A percentile compares a stretch with the other conserved stretches of the same genome.
These are phyloP conservation scores for Bipolaris gigantea DNA, from an alignment of 2,329 filamentous ascomycete genomes.

Conservation along the genomic window DNA sequence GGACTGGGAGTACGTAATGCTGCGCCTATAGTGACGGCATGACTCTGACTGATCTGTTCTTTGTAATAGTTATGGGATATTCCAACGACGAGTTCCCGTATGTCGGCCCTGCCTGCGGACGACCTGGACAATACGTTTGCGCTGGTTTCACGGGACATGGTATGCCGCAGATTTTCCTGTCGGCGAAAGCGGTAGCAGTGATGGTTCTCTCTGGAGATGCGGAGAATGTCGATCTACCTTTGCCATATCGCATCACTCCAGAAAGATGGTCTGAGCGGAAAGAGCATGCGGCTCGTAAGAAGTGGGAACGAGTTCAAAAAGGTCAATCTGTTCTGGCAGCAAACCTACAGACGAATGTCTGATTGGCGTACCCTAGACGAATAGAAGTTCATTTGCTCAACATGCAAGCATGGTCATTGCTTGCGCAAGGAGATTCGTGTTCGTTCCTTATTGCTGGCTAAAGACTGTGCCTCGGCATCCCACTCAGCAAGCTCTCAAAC, in stretches of 20 bases:
- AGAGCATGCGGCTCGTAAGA: constrained; percentile 7
- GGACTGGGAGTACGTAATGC: constrained; percentile 29
- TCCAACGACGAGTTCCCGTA: constrained; percentile 19
- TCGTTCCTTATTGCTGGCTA: background rate
- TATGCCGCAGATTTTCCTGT: constrained; percentile 31
- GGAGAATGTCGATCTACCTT: constrained; percentile 9
- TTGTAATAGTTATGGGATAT: constrained; percentile 14
- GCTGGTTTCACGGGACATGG: constrained; percentile 26
- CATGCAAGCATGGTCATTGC: background rate
- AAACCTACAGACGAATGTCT: background rate
- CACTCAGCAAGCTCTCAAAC: constrained; percentile 8
- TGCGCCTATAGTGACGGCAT: too few relatives aligned
- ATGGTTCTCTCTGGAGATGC: constrained; percentile 12
- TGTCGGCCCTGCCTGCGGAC: constrained; percentile 12
- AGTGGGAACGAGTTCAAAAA: constrained; percentile 4
- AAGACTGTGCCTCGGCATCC: background rate
- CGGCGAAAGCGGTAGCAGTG: constrained; percentile 45
- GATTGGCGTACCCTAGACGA: background rate
- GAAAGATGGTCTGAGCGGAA: constrained; percentile 10
- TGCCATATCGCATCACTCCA: constrained; percentile 10
- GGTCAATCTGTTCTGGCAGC: background rate
- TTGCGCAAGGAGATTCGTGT: background rate
- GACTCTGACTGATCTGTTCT: background rate
- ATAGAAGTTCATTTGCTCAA: background rate
- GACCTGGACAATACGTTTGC: constrained; percentile 17